Conservation (phyloP, 345 rosid species). For the Arabidopsis thaliana region DNA sequence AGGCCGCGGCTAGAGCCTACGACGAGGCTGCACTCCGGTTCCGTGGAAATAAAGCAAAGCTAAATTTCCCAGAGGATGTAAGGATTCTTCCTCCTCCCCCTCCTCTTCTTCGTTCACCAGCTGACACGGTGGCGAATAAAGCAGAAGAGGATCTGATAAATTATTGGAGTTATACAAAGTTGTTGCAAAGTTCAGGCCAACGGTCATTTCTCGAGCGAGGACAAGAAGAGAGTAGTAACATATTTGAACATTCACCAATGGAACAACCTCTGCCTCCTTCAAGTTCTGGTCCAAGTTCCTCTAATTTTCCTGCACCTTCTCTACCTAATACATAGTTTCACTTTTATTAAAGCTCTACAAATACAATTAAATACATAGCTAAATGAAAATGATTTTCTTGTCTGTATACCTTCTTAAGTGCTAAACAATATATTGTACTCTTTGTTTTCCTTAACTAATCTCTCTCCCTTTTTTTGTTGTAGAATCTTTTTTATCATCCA, state of each 20-base stretch:
- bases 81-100: slow-evolving; percentile 33
- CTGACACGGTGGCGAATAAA: slow-evolving; percentile 24
- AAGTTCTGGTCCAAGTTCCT: slow-evolving; percentile 18
- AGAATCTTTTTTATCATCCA: not conserved
- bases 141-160: slow-evolving; percentile 42
- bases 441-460: not conserved
- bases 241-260: slow-evolving; percentile 8
- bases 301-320: slow-evolving; percentile 13
- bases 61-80: slow-evolving; percentile 81
- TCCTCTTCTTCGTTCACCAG: slow-evolving; percentile 9
- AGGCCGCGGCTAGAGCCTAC: slow-evolving; percentile 88
- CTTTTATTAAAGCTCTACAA: not conserved
- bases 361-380: not conserved
- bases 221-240: slow-evolving; percentile 17
- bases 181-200: slow-evolving; percentile 52
- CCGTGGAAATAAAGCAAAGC: slow-evolving; percentile 83
- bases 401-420: not conserved
- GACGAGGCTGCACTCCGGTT: slow-evolving; percentile 87
- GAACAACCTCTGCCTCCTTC: slow-evolving; percentile 17
- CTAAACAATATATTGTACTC: not conserved
- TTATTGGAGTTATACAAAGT: slow-evolving; percentile 57
- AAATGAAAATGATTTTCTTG: too few relatives aligned
- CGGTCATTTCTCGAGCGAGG: not conserved
- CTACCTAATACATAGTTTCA: not conserved
- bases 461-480: not conserved